Base-by-base conservation (phyloP, 2,329 filamentous ascomycete genomes). In the Talaromyces atroroseus region DNA sequence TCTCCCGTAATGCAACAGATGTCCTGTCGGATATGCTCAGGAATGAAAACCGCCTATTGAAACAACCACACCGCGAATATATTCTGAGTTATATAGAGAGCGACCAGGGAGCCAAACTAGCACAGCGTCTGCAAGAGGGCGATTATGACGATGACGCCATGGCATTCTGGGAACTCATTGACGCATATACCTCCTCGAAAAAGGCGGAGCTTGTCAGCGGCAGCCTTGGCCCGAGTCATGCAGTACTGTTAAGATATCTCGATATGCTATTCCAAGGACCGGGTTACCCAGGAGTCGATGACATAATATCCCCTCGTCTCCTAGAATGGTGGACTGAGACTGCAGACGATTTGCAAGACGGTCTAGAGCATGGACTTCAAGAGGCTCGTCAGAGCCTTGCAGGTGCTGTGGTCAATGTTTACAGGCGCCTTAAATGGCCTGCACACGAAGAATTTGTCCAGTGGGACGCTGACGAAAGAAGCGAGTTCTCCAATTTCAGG, bases 251-350 rank as follows among this genome's bases (percentile, higher is more conserved):
- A 6, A 57, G 65, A 29, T 61, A 76, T 20, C 55, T 75, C 14
- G 73, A 75, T 49, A 65, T 66, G 10, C 61, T 75, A 14, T 72
- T 76, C 52, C 70, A 71, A 52, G 68, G 67, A 0, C 71, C 74
- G 18, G 74, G 73, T 1, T 72, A 70, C 61, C 69, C 71, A 2
- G 69, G 67, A 21, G 71, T 75, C 26, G 73, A 75, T 16, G 73
- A 75, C 52, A 59, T 64, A 26, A 71, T 69, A 26, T 68, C 68
- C 26, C 67, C 70, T 3, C 59, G 70, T 36, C 65, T 71, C 10
- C 58, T 76, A n/a, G 74, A 76, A 58, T 76, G 68, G 61, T 77
- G 69, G 72, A 72, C 71, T 21, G 70, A 72, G 49, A 68, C 67
- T 40, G 74, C 73, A 10, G 73, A 75, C 52, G 66, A 68, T 49